phyloP scores from a whole-genome alignment of 352 stramenopile species.

The Aphanomyces euteiches region DNA sequence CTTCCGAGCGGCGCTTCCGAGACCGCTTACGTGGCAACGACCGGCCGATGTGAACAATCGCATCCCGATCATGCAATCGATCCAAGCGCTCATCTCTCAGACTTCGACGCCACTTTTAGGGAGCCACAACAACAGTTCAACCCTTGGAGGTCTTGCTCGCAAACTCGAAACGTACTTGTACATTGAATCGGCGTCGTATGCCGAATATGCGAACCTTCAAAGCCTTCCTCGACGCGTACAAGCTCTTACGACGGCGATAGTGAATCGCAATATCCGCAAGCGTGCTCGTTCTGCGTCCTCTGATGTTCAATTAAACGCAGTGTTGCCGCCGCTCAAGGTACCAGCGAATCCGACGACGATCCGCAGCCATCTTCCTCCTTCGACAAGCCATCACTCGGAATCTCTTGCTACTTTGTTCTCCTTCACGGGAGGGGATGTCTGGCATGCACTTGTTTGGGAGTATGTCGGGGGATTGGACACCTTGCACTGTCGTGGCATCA shows the following conservation, averaged over 20 bases:
- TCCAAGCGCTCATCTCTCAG: slow-evolving; percentile 51
- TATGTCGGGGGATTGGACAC: slow-evolving; percentile 75
- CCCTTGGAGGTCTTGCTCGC: slow-evolving; percentile 67
- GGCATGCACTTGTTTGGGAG: slow-evolving; percentile 69
- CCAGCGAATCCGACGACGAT: not conserved
- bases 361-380: slow-evolving; percentile 30
- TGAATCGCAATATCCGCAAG: slow-evolving; percentile 82
- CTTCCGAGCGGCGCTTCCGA: slow-evolving; percentile 63
- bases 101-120: slow-evolving; percentile 19
- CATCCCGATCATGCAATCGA: slow-evolving; percentile 58
- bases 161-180: slow-evolving; percentile 84
- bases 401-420: slow-evolving; percentile 14
- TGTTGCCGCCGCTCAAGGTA: not conserved
- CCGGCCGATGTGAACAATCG: slow-evolving; percentile 67
- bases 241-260: slow-evolving; percentile 68
- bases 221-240: slow-evolving; percentile 73
- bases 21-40: slow-evolving; percentile 78
- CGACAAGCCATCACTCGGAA: slow-evolving; percentile 30
- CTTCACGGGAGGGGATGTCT: slow-evolving; percentile 49
- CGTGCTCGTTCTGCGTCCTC: slow-evolving; percentile 12
- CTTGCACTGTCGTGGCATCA: slow-evolving; percentile 63
- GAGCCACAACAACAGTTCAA: slow-evolving; percentile 29
- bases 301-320: not conserved
- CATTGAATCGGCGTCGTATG: slow-evolving; percentile 71
- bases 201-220: slow-evolving; percentile 79